Evolutionary conservation across 2,329 filamentous ascomycete species (phyloP), one percentile per base, ranked within the genome.

Genomic region (Hymenoscyphus repandus): DNA sequence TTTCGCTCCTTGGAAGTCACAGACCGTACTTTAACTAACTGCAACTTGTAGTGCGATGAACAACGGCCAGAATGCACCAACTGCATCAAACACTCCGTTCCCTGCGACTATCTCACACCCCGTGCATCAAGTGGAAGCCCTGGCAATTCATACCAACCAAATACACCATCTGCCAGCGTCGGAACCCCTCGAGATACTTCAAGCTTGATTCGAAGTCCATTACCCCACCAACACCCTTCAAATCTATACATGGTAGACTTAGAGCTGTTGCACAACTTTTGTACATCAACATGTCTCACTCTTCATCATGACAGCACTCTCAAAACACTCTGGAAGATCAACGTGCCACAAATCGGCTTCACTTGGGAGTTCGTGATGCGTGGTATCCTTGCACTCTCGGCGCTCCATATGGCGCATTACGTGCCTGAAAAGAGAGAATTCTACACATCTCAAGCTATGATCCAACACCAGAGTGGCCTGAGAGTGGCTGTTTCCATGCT

Each of bases 221-320:
- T 30, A 11, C 45, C 36, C 20, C 40, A 18, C 13, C 22, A 44
- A 22, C 47, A 37, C 11, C 50, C 50, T 30, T 34, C 39, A n/a
- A 40, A 30, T 5, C 58, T 72, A 15, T 71, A 72, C 20, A 55
- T 74, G 1, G 58, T 70, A 10, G 74, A 79, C 41, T 67, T 79
- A 7, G 75, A 79, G 55, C 69, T 80, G 1, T 66, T 80, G 6
- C 75, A 80, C 58, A 75, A 80, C 62, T 80, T 70, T 55, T 71
- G 69, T 40, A 74, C 70, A 0, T 71, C 70, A 9, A 80, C 77
- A 0, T 71, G 70, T 46, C 64, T 68, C n/a, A 78, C 75, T 0
- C 62, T 79, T 2, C 70, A 70, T 4, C 64, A 63, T 6, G 69
- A 74, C 34, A 64, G 70, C 0, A 56, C 64, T 6, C 54, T 76